phyloP scores from a whole-genome alignment of 129 eudicot genomes.

The Pittosporum tobira region DNA sequence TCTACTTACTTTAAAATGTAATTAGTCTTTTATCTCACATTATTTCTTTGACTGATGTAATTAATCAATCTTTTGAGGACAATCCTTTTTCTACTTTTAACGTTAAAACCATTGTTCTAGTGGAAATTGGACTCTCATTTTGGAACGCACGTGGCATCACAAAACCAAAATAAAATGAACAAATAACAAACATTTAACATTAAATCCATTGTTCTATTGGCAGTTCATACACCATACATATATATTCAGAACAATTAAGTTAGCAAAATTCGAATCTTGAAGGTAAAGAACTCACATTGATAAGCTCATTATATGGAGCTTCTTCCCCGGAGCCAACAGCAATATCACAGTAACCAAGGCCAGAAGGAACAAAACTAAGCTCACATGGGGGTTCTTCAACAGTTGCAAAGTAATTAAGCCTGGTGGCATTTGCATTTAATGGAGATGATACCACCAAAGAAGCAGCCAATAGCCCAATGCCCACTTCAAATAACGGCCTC shows the following conservation, averaged over 20 bases:
- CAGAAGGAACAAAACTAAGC: constrained; percentile 61
- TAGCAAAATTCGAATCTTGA: background rate
- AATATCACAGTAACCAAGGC: constrained; percentile 83
- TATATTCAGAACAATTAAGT: background rate
- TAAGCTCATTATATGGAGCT: constrained; percentile 56
- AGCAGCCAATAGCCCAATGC: constrained; percentile 63
- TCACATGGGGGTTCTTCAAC: constrained; percentile 79
- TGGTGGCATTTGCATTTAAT: constrained; percentile 68
- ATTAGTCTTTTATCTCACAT: too few relatives aligned
- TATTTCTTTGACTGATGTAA: too few relatives aligned
- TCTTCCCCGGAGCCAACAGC: constrained; percentile 56
- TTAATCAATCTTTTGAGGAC: too few relatives aligned
- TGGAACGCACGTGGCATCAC: too few relatives aligned
- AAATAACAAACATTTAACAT: background rate
- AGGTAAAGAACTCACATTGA: constrained; percentile 50
- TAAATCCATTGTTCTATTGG: background rate
- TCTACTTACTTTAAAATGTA: too few relatives aligned
- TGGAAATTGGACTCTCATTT: background rate
- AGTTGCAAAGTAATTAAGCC: constrained; percentile 87
- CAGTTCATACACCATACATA: background rate
- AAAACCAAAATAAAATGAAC: background rate
- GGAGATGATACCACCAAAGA: constrained; percentile 47
- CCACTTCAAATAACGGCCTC: constrained; percentile 29
- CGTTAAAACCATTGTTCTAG: too few relatives aligned
- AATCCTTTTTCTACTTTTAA: too few relatives aligned